Percentiles rank a stretch among this genome's conserved stretches.
Conservation (phyloP, 345 rosid species). For the Stellera chamaejasme region DNA sequence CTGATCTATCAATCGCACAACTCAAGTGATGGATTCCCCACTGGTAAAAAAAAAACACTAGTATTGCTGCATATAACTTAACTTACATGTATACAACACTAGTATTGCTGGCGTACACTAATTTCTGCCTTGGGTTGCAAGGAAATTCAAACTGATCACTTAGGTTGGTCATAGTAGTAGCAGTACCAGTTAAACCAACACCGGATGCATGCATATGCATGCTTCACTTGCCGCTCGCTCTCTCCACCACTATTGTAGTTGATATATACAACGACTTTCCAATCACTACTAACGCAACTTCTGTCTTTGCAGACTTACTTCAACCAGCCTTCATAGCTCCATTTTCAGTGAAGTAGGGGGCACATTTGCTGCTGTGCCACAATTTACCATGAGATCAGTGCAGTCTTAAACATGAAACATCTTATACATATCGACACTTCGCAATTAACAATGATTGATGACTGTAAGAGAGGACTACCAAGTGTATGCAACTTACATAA, state of each 20-base stretch:
- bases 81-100: constrained; percentile 6
- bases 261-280: constrained; percentile 26
- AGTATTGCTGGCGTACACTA: constrained; percentile 9
- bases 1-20: constrained; percentile 23
- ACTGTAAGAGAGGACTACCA: no score
- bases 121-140: constrained; percentile 17
- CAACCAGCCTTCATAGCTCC: constrained; percentile 49
- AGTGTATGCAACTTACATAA: neutral
- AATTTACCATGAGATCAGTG: constrained; percentile 16
- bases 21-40: constrained; percentile 12
- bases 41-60: constrained; percentile 1
- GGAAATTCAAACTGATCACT: constrained; percentile 17
- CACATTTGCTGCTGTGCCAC: constrained; percentile 38
- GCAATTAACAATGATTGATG: no score
- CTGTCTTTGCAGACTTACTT: constrained; percentile 16
- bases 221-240: constrained; percentile 21
- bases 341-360: constrained; percentile 52
- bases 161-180: constrained; percentile 18
- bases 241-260: constrained; percentile 17
- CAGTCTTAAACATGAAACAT: neutral
- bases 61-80: constrained; percentile 17
- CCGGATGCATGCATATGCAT: constrained; percentile 19
- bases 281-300: constrained; percentile 10
- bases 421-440: no score
- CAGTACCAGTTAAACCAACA: constrained; percentile 19